Evolutionary conservation across 208 protist genomes (phyloP), one percentile per base, ranked within the genome.

Genomic region (Trypanosoma vivax): DNA sequence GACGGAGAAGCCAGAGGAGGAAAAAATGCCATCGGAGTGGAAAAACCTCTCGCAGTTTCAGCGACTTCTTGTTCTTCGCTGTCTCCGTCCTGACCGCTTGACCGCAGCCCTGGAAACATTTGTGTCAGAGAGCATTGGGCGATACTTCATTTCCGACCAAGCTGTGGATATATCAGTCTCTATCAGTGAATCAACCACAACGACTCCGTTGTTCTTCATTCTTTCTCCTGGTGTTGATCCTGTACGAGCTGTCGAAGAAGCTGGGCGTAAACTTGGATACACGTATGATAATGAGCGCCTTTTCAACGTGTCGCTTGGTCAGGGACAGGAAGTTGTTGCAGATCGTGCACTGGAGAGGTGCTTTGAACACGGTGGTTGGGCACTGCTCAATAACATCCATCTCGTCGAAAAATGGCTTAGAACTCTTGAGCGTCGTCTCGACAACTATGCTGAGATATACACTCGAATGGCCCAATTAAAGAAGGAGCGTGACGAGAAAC

Each of bases 121-220:
- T 71, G 92, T 99, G 5, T 75, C 53, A 46, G 79, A 95, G 43
- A 82, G 61, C 43, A 94, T 99, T 60, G 96, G 96, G 47, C 43
- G 61, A 9, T 95, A 94, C 74, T 99, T 97, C 57, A 92, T 97
- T 7, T 93, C 94, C 6, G 85, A 96, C 74, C 86, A 94, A 64
- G 84, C 90, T 31, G 92, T 98, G 21, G 82, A 95, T 43, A 94
- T 99, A 27, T 79, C 82, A 21, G 64, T 90, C 10, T 97, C 96
- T 30, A 99, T 94, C 74, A 65, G 85, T 38, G 97, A 99, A 66
- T 92, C 93, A 11, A 91, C 76, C 43, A 81, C 89, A 2, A 88
- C 78, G 19, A 98, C 96, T 28, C 96, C 97, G 30, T 76, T 99
- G 23, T 99, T 99, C 91, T 99, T 99, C 76, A 98, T 99, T 49